Evolutionary conservation across 441 rosid genomes (phyloP), one percentile per base, ranked within the genome.

Genomic region (Gossypium gossypioides): DNA sequence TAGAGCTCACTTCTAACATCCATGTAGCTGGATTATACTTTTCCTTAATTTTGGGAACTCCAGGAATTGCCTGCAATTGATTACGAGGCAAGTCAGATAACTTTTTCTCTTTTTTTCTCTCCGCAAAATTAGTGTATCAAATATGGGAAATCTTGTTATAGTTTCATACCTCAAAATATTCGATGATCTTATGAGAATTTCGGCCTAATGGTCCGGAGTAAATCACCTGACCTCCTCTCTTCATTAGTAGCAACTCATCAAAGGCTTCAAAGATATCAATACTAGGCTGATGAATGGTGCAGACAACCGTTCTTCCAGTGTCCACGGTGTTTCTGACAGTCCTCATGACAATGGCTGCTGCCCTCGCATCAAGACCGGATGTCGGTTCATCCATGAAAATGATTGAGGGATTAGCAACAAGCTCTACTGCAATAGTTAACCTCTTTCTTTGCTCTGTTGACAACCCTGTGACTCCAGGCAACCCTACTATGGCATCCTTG

Each of bases 361-460:
- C 94, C 19, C 94, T 84, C 0, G 94, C 94, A 32, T 89, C 94
- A 64, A 89, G 95, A 1, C 95, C 95, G 6, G 95, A 87, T 16
- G 95, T 89, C 3, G 95, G 95, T 72, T 89, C 95, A 56, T 89
- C 95, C 95, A 89, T 89, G 83, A 89, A 89, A 61, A 89, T 89
- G 63, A 89, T 89, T 1, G 95, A 89, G 6, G 95, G 92, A 75
- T 89, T 89, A 6, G 90, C 86, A 9, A 89, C 95, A 68, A 89
- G 81, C 76, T 89, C 95, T 10, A 89, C 95, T 12, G 95, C 95
- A 8, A 89, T 87, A 19, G 92, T 89, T 69, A 89, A 75, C 66
- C 92, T 85, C 79, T 89, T 89, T 57, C 95, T 79, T 69, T 89
- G 95, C 66, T 87, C 92, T 3, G 90, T 89, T 21, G 92, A 89